Evolutionary conservation across 495 filamentous ascomycete genomes (phyloP).

Genomic region (Penicillium herquei): DNA sequence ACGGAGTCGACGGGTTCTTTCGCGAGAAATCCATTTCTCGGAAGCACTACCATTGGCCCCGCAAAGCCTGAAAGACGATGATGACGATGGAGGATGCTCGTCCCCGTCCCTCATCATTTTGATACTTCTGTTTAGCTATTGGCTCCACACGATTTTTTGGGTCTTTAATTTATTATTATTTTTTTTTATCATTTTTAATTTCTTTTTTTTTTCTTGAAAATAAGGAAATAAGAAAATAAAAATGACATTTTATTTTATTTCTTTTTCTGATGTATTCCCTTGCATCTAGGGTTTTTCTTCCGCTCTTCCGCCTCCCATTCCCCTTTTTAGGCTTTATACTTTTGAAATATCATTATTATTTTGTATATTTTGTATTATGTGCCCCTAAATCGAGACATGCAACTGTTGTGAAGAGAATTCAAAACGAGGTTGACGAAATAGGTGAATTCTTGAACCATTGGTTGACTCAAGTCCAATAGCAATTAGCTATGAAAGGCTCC

Average conservation of each 20-base stretch:
- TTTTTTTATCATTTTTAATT: neutral
- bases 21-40: neutral
- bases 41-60: constrained; percentile 13
- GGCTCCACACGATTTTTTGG: constrained; percentile 24
- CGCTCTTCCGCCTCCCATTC: constrained; percentile 13
- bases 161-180: neutral
- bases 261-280: constrained; percentile 18
- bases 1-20: constrained; percentile 15
- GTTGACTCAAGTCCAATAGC: too few relatives aligned
- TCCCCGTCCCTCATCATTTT: constrained; percentile 7
- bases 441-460: constrained; percentile 1
- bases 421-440: neutral
- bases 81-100: constrained; percentile 7
- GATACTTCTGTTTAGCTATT: constrained; percentile 17
- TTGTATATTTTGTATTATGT: constrained; percentile 3
- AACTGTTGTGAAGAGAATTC: neutral
- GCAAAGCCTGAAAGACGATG: constrained; percentile 2
- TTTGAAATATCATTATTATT: neutral
- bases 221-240: too few relatives aligned
- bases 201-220: neutral
- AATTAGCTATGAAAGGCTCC: neutral
- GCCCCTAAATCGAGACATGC: constrained; percentile 12
- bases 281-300: constrained; percentile 24
- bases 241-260: neutral
- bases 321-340: constrained; percentile 8